Evolutionary conservation across 2,329 filamentous ascomycete species (phyloP).

Genomic region (Cytospora piceicola): DNA sequence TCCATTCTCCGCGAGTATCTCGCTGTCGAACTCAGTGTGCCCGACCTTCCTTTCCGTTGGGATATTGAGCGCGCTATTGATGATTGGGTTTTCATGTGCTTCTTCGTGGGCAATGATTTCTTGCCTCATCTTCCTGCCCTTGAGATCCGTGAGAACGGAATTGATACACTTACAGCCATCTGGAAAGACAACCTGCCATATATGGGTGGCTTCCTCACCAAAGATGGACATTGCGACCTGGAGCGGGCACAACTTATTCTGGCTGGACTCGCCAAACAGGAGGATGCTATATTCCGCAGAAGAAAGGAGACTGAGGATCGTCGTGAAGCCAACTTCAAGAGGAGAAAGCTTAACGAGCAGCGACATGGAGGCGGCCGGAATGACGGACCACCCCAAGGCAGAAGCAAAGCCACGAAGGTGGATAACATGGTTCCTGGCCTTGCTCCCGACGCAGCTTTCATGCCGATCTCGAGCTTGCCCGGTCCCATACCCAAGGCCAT

Average conservation of each 20-base stretch:
- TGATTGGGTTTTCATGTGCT: constrained; percentile 99
- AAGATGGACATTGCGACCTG: constrained; percentile 90
- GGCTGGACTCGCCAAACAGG: constrained; percentile 84
- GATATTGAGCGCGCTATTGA: constrained; percentile 93
- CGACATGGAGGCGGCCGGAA: constrained; percentile 43
- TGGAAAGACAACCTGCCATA: constrained; percentile 90
- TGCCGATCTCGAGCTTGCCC: constrained; percentile 54
- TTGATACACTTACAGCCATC: constrained; percentile 93
- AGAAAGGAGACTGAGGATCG: constrained; percentile 86
- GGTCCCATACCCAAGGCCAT: constrained; percentile 55
- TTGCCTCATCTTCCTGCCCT: constrained; percentile 95
- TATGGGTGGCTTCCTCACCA: constrained; percentile 96
- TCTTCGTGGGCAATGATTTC: constrained; percentile 98
- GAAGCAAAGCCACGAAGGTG: constrained; percentile 30
- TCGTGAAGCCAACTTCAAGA: constrained; percentile 76
- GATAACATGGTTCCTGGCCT: constrained; percentile 29
- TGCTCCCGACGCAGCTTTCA: constrained; percentile 35
- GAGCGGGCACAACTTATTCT: constrained; percentile 86
- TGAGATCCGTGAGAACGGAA: constrained; percentile 95
- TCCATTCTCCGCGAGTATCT: constrained; percentile 90
- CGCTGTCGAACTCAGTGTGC: constrained; percentile 83
- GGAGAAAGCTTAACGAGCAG: constrained; percentile 73
- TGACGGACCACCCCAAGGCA: constrained; percentile 37
- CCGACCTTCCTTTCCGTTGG: constrained; percentile 82
- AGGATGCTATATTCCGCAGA: constrained; percentile 89